Base-by-base conservation (phyloP, 805 yeast species). In the Tetrapisispora namnaoensis region DNA sequence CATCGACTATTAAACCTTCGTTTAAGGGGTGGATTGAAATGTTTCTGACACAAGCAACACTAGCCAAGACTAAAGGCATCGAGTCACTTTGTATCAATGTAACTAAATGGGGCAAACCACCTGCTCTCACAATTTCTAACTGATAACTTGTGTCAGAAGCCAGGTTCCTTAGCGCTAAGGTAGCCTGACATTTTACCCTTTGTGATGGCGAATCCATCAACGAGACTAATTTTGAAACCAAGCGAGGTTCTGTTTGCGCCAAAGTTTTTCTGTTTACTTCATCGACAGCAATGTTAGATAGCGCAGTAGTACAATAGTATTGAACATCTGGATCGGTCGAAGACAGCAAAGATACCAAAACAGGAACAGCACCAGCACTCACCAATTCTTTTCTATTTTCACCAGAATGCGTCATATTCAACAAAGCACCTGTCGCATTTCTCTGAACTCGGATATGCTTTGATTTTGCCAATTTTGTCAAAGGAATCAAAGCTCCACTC, bases 301-400 rank as follows among this genome's bases (percentile, higher is more conserved):
- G 73, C 0, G 98, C 98, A 2, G 99, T 93, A 16, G 99, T 91
- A 72, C 99, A 93, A 66, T 93, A 93, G 66, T 93, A 93, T 69
- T 93, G 99, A 40, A 93, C 98, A 65, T 93, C 99, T 1, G 97
- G 86, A 66, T 93, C 99, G 27, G 82, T 77, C 49, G 89, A 83
- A 1, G 91, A 79, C 53, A 93, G 73, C 53, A 93, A 71, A 11
- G 95, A 82, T 14, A 93, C 98, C 49, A 93, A 74, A 7, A 93
- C 96, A 1, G 99, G 99, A 8, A 93, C 95, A 18, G 98, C 96
- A 42, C 98, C 99, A 2, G 99, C 97, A 66, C 87, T 88, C 35
- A 93, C 99, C 54, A 93, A 75, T 68, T 93, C 98, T 65, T 86
- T 91, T 69, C 99, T 82, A 67, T 93, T 93, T 69, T 90, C 98